Evolutionary conservation across 129 eudicot species (phyloP), one percentile per base, ranked within the genome.

Genomic region (Cynara cardunculus): DNA sequence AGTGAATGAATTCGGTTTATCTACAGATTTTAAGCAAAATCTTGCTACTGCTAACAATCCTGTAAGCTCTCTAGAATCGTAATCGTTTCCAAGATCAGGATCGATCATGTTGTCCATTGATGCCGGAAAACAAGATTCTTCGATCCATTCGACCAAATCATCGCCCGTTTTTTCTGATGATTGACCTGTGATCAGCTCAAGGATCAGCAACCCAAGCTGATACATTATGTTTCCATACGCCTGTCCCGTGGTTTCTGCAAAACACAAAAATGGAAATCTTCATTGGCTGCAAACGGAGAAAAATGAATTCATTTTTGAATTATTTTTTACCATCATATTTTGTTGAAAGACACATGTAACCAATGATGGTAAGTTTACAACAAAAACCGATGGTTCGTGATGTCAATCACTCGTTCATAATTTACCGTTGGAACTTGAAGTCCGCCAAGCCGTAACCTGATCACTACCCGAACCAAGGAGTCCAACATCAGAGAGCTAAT

Each of bases 121-220:
- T 39, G 83, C 32, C 4, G 82, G 84, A 59, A 88, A 84, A 64
- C 76, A 76, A 28, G 90, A 78, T 30, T 90, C 89, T 90, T 86
- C 89, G 46, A 94, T 90, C 98, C 96, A 94, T 81, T 91, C 74
- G 46, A 88, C 80, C 82, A 94, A 79, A 73, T 91, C 97, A 0
- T 81, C 73, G 39, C 95, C 93, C 18, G 84, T 85, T 73, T 80
- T 86, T 30, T 84, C 92, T 3, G 98, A 91, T 12, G 93, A 89
- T 61, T 94, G 98, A 74, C 98, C 98, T 0, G 98, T 94, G 34
- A 94, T 82, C 66, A 94, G 87, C 90, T 94, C 97, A 19, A 94
- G 88, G 14, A 94, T 87, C 73, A 94, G 74, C 87, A 88, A 83
- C 1, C 98, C 98, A 6, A 94, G 94, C 74, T 91, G 93, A 84